Conservation (phyloP, 306 rosid genomes). For the Spatholobus suberectus region DNA sequence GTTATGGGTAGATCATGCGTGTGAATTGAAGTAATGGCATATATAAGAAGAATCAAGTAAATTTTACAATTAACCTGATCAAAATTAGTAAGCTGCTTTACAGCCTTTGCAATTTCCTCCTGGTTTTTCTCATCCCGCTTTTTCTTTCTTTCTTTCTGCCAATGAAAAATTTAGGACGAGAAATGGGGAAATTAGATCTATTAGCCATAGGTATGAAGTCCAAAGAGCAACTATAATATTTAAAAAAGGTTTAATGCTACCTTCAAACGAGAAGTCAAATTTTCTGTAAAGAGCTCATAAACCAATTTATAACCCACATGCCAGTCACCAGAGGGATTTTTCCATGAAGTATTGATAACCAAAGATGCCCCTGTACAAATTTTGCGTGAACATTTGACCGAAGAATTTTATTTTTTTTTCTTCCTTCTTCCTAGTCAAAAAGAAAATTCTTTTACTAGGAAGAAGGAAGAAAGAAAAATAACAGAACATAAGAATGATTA, state of each 20-base stretch:
- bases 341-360: constrained; percentile 80
- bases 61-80: constrained; percentile 72
- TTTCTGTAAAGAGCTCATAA: constrained; percentile 80
- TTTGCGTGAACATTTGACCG: constrained; percentile 36
- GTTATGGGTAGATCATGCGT: neutral
- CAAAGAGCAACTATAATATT: constrained; percentile 25
- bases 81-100: constrained; percentile 79
- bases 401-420: too few species aligned
- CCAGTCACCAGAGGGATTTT: constrained; percentile 96
- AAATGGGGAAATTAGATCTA: constrained; percentile 20
- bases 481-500: constrained; percentile 5
- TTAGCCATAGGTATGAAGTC: constrained; percentile 24
- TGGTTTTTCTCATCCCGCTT: constrained; percentile 88
- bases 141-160: constrained; percentile 87
- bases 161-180: constrained; percentile 31
- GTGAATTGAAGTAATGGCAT: constrained; percentile 11
- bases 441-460: constrained; percentile 22
- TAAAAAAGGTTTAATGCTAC: constrained; percentile 49
- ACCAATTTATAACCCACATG: constrained; percentile 88
- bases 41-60: constrained; percentile 28
- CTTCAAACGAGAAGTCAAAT: constrained; percentile 87
- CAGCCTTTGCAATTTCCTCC: constrained; percentile 85
- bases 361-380: constrained; percentile 72
- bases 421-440: too few species aligned
- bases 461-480: constrained; percentile 22